These are phyloP conservation scores for Pilatotrama ljubarskyi DNA, from an alignment of 768 basidiomycete genomes.

Conservation along the genomic window DNA sequence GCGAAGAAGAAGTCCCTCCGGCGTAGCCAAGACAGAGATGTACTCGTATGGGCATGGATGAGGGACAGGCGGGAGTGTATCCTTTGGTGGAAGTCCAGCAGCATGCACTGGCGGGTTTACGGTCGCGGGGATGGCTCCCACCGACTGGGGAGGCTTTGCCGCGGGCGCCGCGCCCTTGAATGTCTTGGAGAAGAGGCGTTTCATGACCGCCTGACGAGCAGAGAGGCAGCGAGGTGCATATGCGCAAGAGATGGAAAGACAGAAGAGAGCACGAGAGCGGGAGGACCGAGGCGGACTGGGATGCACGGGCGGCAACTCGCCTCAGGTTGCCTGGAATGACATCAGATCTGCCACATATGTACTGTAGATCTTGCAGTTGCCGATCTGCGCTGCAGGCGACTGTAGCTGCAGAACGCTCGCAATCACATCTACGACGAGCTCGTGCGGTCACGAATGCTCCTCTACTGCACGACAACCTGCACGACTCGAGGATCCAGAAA, in stretches of 20 bases:
- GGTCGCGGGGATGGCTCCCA: constrained; percentile 1
- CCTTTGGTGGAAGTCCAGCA: constrained; percentile 56
- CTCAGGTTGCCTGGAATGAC: constrained; percentile 2
- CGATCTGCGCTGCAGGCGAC: not conserved
- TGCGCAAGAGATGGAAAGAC: not conserved
- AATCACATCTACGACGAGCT: not conserved
- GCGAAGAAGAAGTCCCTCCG: constrained; percentile 65
- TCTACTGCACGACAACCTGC: too few relatives aligned
- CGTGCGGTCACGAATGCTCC: too few relatives aligned
- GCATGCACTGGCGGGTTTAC: constrained; percentile 24
- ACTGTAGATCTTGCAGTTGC: constrained; percentile 1
- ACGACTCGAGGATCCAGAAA: not conserved
- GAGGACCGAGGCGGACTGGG: not conserved
- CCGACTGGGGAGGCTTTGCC: constrained; percentile 1
- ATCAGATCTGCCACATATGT: constrained; percentile 9
- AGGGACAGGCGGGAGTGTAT: constrained; percentile 65
- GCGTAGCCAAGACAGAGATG: constrained; percentile 60
- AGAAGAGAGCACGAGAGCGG: constrained; percentile 3
- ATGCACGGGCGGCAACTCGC: constrained; percentile 3
- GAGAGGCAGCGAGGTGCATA: constrained; percentile 2
- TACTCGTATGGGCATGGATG: constrained; percentile 74
- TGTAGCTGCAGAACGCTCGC: not conserved
- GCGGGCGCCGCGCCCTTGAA: constrained; percentile 12
- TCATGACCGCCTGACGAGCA: constrained; percentile 28
- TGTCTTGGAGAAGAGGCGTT: constrained; percentile 32